Percentiles rank a stretch among this genome's conserved stretches.
These are phyloP conservation scores for Penicillium hordei DNA, from an alignment of 2,329 filamentous ascomycete species.

Conservation along the genomic window DNA sequence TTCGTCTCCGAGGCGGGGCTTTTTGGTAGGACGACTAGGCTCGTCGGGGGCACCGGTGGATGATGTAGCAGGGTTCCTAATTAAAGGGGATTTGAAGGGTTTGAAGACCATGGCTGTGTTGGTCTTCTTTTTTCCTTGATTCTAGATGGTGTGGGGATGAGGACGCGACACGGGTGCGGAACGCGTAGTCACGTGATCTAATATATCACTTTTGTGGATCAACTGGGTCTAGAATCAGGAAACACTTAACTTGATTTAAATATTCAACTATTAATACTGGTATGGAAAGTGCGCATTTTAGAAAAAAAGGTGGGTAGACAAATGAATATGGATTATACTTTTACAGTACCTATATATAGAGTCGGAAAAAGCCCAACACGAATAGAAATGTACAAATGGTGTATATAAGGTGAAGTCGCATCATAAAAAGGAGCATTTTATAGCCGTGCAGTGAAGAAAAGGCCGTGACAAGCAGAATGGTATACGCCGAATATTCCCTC, in stretches of 20 bases:
- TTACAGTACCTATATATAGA: slow-evolving; percentile 8
- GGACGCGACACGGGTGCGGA: slow-evolving; percentile 15
- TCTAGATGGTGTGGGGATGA: slow-evolving; percentile 2
- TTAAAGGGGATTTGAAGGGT: slow-evolving; percentile 47
- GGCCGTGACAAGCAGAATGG: slow-evolving; percentile 17
- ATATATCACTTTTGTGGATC: background rate
- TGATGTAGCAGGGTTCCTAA: slow-evolving; percentile 33
- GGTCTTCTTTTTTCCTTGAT: background rate
- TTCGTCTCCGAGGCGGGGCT: slow-evolving; percentile 33
- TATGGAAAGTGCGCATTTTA: too few species aligned
- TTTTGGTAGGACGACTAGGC: slow-evolving; percentile 33
- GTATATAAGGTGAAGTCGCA: slow-evolving; percentile 16
- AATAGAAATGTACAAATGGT: slow-evolving; percentile 14
- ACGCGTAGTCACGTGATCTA: slow-evolving; percentile 26
- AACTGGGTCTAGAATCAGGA: background rate
- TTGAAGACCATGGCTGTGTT: slow-evolving; percentile 43
- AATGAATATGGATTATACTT: slow-evolving; percentile 2
- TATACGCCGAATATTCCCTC: slow-evolving; percentile 15
- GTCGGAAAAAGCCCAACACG: slow-evolving; percentile 3
- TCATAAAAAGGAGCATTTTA: slow-evolving; percentile 12
- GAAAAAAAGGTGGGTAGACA: too few species aligned
- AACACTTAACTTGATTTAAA: background rate
- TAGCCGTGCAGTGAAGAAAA: slow-evolving; percentile 12
- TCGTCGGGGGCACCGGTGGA: slow-evolving; percentile 6
- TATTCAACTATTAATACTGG: background rate